phyloP scores from a whole-genome alignment of 805 yeast genomes.

The Candida peoriensis region DNA sequence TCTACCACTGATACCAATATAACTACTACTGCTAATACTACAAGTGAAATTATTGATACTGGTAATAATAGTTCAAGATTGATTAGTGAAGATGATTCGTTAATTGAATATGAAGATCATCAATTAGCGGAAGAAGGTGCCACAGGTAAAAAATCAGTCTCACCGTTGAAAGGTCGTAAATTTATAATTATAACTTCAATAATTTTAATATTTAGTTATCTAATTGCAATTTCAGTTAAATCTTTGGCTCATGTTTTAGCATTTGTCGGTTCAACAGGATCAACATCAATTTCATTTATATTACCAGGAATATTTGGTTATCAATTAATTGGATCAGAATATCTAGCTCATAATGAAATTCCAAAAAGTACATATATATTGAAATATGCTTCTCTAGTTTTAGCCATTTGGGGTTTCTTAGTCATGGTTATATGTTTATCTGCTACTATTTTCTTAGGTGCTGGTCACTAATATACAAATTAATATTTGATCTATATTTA shows the following conservation, averaged over 20 bases:
- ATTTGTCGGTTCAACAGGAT: constrained; percentile 89
- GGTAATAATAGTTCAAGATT: neutral
- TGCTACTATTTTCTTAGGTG: constrained; percentile 28
- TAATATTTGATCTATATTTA: too few species aligned
- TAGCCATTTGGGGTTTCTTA: constrained; percentile 43
- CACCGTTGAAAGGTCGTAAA: constrained; percentile 27
- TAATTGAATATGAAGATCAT: constrained; percentile 24
- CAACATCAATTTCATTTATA: constrained; percentile 86
- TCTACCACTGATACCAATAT: neutral
- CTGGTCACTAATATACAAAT: constrained; percentile 19
- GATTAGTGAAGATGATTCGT: constrained; percentile 6
- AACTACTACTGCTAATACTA: neutral
- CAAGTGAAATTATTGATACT: too few species aligned
- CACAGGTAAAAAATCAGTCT: constrained; percentile 13
- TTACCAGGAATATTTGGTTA: constrained; percentile 86
- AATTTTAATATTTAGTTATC: constrained; percentile 52
- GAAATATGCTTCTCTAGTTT: constrained; percentile 32
- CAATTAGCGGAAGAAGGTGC: constrained; percentile 28
- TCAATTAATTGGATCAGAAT: constrained; percentile 55
- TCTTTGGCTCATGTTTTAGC: constrained; percentile 82
- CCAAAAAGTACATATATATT: constrained; percentile 23
- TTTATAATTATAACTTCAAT: constrained; percentile 48
- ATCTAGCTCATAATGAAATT: constrained; percentile 22
- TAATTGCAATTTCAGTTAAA: constrained; percentile 57
- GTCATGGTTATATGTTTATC: constrained; percentile 51